These are phyloP conservation scores for Tritrichomonas foetus DNA, from an alignment of 208 protist genomes.

Conservation along the genomic window DNA sequence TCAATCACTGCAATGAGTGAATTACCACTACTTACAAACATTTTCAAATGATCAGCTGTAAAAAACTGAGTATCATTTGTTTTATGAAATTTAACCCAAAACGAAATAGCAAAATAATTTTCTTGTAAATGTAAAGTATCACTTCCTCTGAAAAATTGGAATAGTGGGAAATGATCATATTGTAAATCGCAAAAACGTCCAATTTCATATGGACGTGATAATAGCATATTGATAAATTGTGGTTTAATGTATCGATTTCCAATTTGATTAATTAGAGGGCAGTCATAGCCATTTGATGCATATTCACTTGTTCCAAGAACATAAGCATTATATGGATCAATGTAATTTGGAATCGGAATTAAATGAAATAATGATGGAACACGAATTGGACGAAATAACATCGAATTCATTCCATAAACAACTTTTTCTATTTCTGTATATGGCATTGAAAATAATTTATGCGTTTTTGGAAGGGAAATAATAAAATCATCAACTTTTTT, in stretches of 20 bases:
- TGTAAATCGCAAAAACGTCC: background rate
- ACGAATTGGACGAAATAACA: background rate
- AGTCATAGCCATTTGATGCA: background rate
- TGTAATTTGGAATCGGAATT: background rate
- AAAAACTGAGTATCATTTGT: background rate
- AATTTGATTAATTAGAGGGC: slow-evolving; percentile 13
- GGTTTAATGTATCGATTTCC: background rate
- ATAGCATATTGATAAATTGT: background rate
- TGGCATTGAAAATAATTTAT: background rate
- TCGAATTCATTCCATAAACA: slow-evolving; percentile 5
- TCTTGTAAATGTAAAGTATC: background rate
- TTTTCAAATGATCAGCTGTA: background rate
- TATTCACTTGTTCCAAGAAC: background rate
- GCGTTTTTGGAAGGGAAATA: background rate
- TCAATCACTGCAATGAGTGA: no score
- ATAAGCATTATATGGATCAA: slow-evolving; percentile 24
- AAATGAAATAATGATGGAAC: background rate
- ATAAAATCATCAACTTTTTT: no score
- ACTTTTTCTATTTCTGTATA: background rate
- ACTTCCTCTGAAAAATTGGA: background rate
- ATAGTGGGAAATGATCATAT: background rate
- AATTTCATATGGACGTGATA: background rate
- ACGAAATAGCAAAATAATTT: background rate
- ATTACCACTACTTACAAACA: no score
- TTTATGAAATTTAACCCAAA: background rate